Evolutionary conservation across 75 land plant genomes (phyloP).

Genomic region (Picea glauca): DNA sequence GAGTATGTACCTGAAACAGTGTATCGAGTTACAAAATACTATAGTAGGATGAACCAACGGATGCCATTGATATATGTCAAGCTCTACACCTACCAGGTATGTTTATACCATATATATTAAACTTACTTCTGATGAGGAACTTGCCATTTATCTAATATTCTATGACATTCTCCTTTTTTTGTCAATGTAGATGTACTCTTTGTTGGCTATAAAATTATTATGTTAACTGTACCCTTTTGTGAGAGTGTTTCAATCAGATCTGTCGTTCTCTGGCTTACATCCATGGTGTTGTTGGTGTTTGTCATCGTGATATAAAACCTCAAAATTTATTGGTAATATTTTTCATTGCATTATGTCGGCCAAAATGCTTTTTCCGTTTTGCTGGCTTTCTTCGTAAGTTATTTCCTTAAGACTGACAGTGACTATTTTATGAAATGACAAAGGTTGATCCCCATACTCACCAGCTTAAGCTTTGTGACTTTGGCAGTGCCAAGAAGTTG

Average conservation of each 20-base stretch:
- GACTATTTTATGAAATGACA: background rate
- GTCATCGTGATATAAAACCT: slow-evolving; percentile 90
- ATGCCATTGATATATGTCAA: slow-evolving; percentile 83
- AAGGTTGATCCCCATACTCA: slow-evolving; percentile 98
- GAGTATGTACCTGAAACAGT: slow-evolving; percentile 98
- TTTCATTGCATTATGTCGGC: background rate
- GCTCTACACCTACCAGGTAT: slow-evolving; percentile 87
- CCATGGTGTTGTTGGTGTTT: slow-evolving; percentile 73
- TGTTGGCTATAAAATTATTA: background rate
- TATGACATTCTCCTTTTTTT: background rate
- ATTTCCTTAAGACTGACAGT: background rate
- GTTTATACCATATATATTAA: no score
- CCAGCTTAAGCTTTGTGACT: slow-evolving; percentile 91
- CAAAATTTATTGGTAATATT: slow-evolving; percentile 69
- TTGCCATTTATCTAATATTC: no score
- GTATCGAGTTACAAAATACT: slow-evolving; percentile 64
- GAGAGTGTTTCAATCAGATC: slow-evolving; percentile 35
- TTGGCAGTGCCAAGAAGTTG: slow-evolving; percentile 96
- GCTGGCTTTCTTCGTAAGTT: background rate
- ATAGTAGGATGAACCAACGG: slow-evolving; percentile 60
- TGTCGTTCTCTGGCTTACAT: slow-evolving; percentile 82
- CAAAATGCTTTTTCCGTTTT: background rate
- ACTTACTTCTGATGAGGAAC: no score
- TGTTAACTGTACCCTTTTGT: no score
- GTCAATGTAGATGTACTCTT: background rate